Evolutionary conservation across 257 asterid genomes (phyloP), one percentile per base, ranked within the genome.

Genomic region (Nicotiana undulata): DNA sequence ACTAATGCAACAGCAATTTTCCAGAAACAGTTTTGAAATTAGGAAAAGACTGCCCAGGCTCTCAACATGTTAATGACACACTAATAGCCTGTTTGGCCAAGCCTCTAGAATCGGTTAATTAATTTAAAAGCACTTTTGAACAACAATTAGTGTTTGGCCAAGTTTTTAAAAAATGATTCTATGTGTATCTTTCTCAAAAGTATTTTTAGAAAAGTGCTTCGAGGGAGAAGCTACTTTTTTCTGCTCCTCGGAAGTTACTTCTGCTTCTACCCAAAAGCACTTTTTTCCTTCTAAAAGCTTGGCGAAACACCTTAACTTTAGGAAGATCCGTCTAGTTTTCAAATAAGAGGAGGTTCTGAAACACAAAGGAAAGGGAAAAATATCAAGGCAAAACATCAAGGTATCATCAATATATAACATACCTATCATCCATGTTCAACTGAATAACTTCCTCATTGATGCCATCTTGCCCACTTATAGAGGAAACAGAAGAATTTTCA

Each of bases 401-500:
- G 7, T 79, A 40, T 40, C 66, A 31, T 63, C 46, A 61, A 77
- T 59, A 37, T 49, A 64, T 75, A 51, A 84, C 88, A 5, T 87
- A 85, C 95, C 94, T 92, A 61, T 89, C 91, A 77, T 91, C 95
- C 83, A 86, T 75, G 63, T 90, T 92, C 12, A 55, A 65, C 77
- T 75, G 87, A 82, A 44, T 76, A 75, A 83, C 90, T 55, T 86
- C 91, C 79, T 89, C 93, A 44, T 92, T 93, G 79, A 82, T 80
- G 55, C 51, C 93, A 74, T 85, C 92, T 84, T 90, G 92, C 85
- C 88, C 97, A 5, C 85, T 86, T 55, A 87, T 76, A 10, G 94
- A 90, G 80, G 96, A 82, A 80, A 90, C 80, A 22, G 99, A 82
- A 11, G 97, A 88, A 75, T 84, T 81, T 44, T 88, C 97, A 9